Evolutionary conservation across 495 filamentous ascomycete genomes (phyloP).

Genomic region (Glonium stellatum): DNA sequence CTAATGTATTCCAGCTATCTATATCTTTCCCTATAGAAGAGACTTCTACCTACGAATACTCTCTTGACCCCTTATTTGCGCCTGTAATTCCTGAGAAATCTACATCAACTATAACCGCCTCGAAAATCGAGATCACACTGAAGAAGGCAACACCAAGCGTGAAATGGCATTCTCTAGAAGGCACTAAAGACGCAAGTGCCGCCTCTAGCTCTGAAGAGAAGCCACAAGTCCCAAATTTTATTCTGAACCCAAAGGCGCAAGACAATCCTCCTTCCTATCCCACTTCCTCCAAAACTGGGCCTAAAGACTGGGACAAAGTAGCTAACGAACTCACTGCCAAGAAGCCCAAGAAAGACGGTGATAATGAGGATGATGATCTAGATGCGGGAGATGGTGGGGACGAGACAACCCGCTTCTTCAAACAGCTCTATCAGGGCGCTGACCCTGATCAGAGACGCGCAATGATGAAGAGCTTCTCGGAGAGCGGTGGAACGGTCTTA

Average conservation of each 20-base stretch:
- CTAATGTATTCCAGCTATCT: slow-evolving; percentile 38
- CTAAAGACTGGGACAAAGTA: slow-evolving; percentile 90
- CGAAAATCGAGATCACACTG: slow-evolving; percentile 79
- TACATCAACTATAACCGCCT: slow-evolving; percentile 58
- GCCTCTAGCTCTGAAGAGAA: slow-evolving; percentile 18
- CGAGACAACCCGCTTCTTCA: slow-evolving; percentile 83
- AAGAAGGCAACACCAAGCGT: slow-evolving; percentile 57
- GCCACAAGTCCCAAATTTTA: slow-evolving; percentile 10
- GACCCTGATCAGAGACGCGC: slow-evolving; percentile 76
- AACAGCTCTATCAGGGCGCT: slow-evolving; percentile 74
- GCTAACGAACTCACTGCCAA: slow-evolving; percentile 46
- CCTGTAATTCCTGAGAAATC: slow-evolving; percentile 55
- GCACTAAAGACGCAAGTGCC: slow-evolving; percentile 29
- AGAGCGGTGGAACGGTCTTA: slow-evolving; percentile 87
- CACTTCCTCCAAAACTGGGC: slow-evolving; percentile 74
- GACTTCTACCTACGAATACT: slow-evolving; percentile 55
- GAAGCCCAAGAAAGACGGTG: slow-evolving; percentile 27
- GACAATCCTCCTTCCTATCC: slow-evolving; percentile 67
- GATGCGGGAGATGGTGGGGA: slow-evolving; percentile 59
- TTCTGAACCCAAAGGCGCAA: slow-evolving; percentile 8
- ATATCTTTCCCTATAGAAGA: slow-evolving; percentile 60
- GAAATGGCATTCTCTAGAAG: slow-evolving; percentile 73
- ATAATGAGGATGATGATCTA: slow-evolving; percentile 45
- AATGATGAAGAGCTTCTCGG: slow-evolving; percentile 95
- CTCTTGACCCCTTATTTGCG: slow-evolving; percentile 64